Base-by-base conservation (phyloP, 2,329 filamentous ascomycete species). In the Magnaporthiopsis poae region DNA sequence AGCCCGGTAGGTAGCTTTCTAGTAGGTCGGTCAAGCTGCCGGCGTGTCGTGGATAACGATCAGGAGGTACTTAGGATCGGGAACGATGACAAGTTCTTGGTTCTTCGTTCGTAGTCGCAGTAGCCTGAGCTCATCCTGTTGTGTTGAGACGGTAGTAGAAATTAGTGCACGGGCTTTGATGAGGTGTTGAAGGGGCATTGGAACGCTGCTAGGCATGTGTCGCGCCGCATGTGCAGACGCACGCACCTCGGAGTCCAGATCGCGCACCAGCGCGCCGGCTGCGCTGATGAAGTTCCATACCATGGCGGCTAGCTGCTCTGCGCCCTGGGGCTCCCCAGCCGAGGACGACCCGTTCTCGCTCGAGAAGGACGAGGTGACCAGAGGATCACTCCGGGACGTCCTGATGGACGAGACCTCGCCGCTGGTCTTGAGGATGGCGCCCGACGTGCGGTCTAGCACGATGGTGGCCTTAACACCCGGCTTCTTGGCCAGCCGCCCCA, bases 11-110 rank as follows among this genome's bases (percentile, higher is more conserved):
- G 46, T n/a, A 21, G 35, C 35, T 36, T 12, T 3, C 31, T 15
- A 2, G 39, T 52, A 11, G 46, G 18, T n/a, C 46, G 5, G 46
- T 56, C 46, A 56, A 72, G 86, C 87, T 11, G 86, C 84, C 59
- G 90, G 88, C n/a, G 90, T 92, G 74, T 93, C 90, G 77, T 94
- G 90, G 66, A 94, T 85, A 56, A 92, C 88, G 66, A 93, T 86
- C 56, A 94, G 82, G 62, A 95, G 80, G 76, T 90, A 96, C 73
- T 91, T 92, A 60, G 84, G 74, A 75, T 94, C 91, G 75, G 90
- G 90, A 27, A 94, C 89, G 73, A 95, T 91, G 68, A 95, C 89
- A 69, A 95, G 79, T 76, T 96, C 91, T 71, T 92, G 90, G 76
- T 90, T 92, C 80, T 88, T 92, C n/a, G 90, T 94, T 70, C 91